Conservation (phyloP, 306 rosid species). For the Aeschynomene evenia region DNA sequence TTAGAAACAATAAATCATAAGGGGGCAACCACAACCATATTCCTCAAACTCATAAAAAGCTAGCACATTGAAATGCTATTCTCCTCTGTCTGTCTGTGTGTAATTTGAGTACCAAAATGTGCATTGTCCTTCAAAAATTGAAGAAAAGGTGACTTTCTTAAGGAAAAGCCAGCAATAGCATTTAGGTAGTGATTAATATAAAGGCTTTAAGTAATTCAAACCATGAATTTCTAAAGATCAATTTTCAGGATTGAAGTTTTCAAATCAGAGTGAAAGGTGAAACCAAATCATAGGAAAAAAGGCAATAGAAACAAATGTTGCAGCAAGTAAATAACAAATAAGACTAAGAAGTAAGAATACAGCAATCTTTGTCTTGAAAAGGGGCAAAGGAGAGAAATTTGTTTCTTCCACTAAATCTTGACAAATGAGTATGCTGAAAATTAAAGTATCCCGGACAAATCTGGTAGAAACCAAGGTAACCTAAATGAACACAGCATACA, state of each 20-base stretch:
- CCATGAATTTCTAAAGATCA: neutral
- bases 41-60: neutral
- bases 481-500: constrained; percentile 30
- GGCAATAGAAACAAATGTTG: neutral
- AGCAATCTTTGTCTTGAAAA: neutral
- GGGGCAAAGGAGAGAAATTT: neutral
- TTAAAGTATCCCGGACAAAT: neutral
- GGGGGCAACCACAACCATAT: constrained; percentile 26
- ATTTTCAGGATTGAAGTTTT: neutral
- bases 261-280: neutral
- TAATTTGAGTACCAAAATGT: constrained; percentile 4
- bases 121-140: too few species aligned
- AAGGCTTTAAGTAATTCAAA: too few species aligned
- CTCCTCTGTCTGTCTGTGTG: neutral
- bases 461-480: neutral
- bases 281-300: neutral
- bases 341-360: neutral
- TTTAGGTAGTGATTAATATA: too few species aligned
- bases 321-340: neutral
- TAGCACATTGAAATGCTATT: neutral
- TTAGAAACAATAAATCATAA: constrained; percentile 16
- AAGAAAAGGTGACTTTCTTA: neutral
- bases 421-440: neutral
- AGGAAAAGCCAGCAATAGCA: neutral
- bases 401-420: neutral